phyloP scores from a whole-genome alignment of 2,329 filamentous ascomycete genomes.

The Colletotrichum sidae region DNA sequence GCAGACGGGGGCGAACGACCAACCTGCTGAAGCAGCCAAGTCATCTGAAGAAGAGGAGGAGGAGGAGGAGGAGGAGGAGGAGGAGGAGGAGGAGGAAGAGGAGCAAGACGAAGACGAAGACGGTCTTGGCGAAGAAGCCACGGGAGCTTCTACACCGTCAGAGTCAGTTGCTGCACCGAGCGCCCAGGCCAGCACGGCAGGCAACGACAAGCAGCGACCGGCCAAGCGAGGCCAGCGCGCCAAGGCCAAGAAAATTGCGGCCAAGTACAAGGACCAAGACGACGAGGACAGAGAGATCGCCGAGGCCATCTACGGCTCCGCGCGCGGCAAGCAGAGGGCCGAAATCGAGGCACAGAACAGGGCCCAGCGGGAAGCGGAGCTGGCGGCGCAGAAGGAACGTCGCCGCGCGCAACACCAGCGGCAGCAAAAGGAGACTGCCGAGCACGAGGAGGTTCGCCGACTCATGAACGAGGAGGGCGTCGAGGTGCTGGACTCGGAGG shows the following conservation, averaged over 20 bases:
- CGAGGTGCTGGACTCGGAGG: constrained; percentile 70
- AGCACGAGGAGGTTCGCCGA: constrained; percentile 78
- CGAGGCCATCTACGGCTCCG: constrained; percentile 86
- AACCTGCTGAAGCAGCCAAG: not conserved
- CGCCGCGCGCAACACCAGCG: constrained; percentile 83
- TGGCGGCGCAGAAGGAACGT: constrained; percentile 77
- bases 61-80: constrained; percentile 41
- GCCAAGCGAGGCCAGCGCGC: constrained; percentile 79
- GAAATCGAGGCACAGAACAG: constrained; percentile 77
- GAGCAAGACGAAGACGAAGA: constrained; percentile 41
- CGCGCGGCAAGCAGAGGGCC: constrained; percentile 73
- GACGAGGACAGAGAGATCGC: constrained; percentile 90
- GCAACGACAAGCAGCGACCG: constrained; percentile 57
- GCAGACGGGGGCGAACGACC: constrained; percentile 27
- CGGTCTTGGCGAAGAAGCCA: constrained; percentile 18
- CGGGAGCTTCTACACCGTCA: constrained; percentile 20
- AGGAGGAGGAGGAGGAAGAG: constrained; percentile 41
- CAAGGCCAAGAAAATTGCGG: constrained; percentile 88
- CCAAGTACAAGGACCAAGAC: constrained; percentile 94
- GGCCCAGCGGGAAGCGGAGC: constrained; percentile 76
- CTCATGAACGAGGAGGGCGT: constrained; percentile 69
- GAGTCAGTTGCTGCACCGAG: constrained; percentile 31
- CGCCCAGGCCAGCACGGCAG: constrained; percentile 41
- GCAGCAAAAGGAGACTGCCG: constrained; percentile 79
- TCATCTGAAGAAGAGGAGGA: constrained; percentile 39